These are phyloP conservation scores for Dendrocalamus latiflorus DNA, from an alignment of 202 grass and related monocot species.

Conservation along the genomic window DNA sequence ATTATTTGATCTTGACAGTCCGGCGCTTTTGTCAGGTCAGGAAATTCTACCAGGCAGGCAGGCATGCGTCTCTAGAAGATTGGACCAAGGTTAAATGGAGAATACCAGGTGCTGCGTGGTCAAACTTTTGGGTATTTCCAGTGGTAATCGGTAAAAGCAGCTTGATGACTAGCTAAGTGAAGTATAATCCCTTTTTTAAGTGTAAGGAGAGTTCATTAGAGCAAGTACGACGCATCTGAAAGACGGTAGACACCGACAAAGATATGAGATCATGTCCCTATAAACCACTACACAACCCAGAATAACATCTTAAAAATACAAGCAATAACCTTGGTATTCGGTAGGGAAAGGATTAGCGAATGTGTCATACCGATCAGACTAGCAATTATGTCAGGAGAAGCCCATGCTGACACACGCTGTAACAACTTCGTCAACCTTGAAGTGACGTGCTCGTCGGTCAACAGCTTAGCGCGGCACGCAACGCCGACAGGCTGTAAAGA, in stretches of 20 bases:
- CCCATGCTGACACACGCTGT: background rate
- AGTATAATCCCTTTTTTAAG: background rate
- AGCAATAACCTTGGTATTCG: background rate
- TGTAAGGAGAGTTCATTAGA: too few species aligned
- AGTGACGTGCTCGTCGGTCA: background rate
- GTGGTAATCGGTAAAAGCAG: background rate
- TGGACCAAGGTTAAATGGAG: background rate
- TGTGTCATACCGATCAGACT: background rate
- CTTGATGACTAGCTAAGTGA: background rate
- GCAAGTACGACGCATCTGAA: too few species aligned
- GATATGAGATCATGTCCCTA: too few species aligned
- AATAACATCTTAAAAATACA: background rate
- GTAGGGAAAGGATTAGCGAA: background rate
- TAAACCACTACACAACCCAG: background rate
- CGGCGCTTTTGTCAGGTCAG: background rate
- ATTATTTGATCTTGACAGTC: background rate
- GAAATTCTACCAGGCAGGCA: too few species aligned
- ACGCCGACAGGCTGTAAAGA: background rate
- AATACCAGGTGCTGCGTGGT: background rate
- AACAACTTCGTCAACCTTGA: background rate
- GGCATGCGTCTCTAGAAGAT: background rate
- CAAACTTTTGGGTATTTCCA: background rate
- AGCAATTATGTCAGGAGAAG: background rate
- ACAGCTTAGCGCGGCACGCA: background rate
- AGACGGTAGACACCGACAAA: too few species aligned